Base-by-base conservation (phyloP, 768 basidiomycete species). In the Naganishia friedmannii region DNA sequence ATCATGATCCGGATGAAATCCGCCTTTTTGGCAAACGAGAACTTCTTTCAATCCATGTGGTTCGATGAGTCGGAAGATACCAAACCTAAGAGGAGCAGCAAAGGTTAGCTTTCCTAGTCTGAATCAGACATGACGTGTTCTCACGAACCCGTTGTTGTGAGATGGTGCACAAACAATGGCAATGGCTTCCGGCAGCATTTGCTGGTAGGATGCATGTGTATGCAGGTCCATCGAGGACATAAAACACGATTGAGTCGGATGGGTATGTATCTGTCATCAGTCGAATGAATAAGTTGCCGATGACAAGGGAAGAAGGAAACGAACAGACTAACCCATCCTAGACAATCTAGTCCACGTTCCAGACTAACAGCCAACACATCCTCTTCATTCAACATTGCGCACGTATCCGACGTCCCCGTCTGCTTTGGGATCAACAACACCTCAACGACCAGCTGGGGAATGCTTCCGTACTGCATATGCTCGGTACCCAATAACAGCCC, bases 141-240 rank as follows among this genome's bases (percentile, higher is more conserved):
- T 1, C 2, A 55, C 67, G 19, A 31, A 63, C 60, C 60, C 60
- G 39, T 63, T 63, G 26, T 63, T 63, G n/a, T 63, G 60, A 34
- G 42, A 86, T 0, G 93, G 93, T 3, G 92, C 91, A 76, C 91
- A 93, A 19, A 96, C 93, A 46, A 95, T 90, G 0, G 93, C 93
- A 77, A 95, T 91, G 0, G 91, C 92, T 77, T 96, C 93, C 0
- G 90, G 90, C 3, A 96, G 85, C 88, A 92, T 93, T 42, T 86
- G 80, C 75, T 95, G 93, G 82, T 93, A 96, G 9, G 86, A 89
- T 0, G 90, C 88, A 79, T 94, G 93, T 2, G 92, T 94, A 75
- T 96, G 93, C 26, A 96, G 80, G 79, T 95, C 93, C 21, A 94
- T 88, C 9, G 92, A 94, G 7, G 92, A 93, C 90, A 95, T 92